Percentiles rank a stretch among this genome's conserved stretches.
phyloP scores from a whole-genome alignment of 805 yeast genomes.

The Metschnikowia borealis region DNA sequence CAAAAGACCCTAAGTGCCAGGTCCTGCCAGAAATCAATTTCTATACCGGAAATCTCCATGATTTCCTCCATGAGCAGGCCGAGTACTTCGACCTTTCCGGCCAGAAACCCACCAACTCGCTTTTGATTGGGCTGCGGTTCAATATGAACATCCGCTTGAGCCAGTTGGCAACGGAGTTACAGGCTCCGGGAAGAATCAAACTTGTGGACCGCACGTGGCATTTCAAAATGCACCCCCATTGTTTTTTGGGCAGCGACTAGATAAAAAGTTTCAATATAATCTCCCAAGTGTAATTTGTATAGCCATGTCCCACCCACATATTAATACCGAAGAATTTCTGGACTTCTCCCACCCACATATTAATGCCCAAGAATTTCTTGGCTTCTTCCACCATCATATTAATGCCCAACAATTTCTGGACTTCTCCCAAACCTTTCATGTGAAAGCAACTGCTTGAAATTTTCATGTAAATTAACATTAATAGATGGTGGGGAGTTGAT shows the following conservation, averaged over 20 bases:
- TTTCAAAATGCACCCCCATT: conserved; percentile 67
- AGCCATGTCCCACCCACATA: too few species aligned
- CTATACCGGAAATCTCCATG: conserved; percentile 80
- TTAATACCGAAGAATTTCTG: too few species aligned
- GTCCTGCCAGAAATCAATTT: conserved; percentile 72
- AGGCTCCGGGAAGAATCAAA: conserved; percentile 56
- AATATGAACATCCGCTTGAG: conserved; percentile 47
- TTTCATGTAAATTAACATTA: too few species aligned
- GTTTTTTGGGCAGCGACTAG: conserved; percentile 82
- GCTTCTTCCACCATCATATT: too few species aligned
- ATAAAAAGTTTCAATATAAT: too few species aligned
- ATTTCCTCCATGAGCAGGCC: conserved; percentile 51
- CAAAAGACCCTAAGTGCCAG: conserved; percentile 28
- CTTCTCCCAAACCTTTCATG: too few species aligned
- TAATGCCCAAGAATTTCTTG: too few species aligned
- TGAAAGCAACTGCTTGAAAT: too few species aligned
- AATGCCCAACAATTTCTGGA: too few species aligned
- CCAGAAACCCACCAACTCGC: conserved; percentile 26
- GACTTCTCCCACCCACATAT: too few species aligned
- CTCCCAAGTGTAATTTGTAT: too few species aligned
- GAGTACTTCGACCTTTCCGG: conserved; percentile 40
- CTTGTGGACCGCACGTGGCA: conserved; percentile 89
- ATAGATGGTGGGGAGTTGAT: too few species aligned
- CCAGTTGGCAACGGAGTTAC: conserved; percentile 62
- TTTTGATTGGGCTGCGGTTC: conserved; percentile 37